Conservation (phyloP, 306 rosid genomes). For the Chamaecrista fasciculata region DNA sequence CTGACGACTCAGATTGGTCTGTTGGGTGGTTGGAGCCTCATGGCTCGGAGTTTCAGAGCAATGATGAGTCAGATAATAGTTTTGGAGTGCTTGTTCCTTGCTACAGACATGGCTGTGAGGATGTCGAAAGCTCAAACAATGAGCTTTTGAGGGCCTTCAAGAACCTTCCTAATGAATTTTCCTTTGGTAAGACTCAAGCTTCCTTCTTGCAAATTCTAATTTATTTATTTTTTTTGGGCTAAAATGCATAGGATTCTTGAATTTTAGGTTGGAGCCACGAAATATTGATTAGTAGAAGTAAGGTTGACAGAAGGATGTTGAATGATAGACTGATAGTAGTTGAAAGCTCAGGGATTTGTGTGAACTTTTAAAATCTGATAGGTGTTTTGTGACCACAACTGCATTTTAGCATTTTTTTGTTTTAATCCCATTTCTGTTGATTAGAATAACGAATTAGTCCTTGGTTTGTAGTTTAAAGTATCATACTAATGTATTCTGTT, state of each 20-base stretch:
- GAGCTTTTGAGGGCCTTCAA: slow-evolving; percentile 59
- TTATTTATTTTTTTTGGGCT: too few species aligned
- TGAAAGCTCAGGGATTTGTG: too few species aligned
- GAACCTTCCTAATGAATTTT: slow-evolving; percentile 54
- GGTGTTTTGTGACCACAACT: too few species aligned
- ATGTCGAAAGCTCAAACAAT: slow-evolving; percentile 46
- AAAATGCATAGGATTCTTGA: too few species aligned
- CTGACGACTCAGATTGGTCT: slow-evolving; percentile 79
- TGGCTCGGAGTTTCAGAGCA: slow-evolving; percentile 58
- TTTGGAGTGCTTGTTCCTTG: slow-evolving; percentile 79
- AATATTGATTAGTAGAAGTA: too few species aligned
- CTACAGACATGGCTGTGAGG: slow-evolving; percentile 62
- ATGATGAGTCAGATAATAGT: slow-evolving; percentile 51
- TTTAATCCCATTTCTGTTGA: not conserved
- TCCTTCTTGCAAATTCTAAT: not conserved
- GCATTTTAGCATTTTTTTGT: not conserved
- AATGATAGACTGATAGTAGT: too few species aligned
- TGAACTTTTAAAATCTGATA: too few species aligned
- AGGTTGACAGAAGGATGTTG: too few species aligned
- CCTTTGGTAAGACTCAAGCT: slow-evolving; percentile 48
- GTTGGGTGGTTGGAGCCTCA: slow-evolving; percentile 89
- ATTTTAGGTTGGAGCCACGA: too few species aligned
- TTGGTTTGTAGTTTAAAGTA: too few species aligned
- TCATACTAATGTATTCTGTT: not conserved
- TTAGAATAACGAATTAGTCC: too few species aligned